Evolutionary conservation across 805 yeast species (phyloP), one percentile per base, ranked within the genome.

Genomic region (Henningerozyma blattae): DNA sequence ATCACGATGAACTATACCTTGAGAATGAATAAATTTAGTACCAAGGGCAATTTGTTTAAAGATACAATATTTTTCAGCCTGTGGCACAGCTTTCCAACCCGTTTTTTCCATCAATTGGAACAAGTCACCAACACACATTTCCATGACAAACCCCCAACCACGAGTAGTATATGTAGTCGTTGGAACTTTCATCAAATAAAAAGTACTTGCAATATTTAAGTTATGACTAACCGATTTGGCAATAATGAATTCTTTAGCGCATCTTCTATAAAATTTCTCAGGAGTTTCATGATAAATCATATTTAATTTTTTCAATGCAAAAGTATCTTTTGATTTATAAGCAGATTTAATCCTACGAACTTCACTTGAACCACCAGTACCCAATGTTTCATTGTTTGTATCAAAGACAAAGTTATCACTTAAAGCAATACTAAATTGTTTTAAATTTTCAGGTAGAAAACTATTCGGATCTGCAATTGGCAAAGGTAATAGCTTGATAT

Each of bases 91-190:
- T 45, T 68, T 72, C 84, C 86, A 80, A 13, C 74, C 76, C 0
- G 74, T 61, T 41, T 67, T 66, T 24, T 65, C 57, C 33, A 78
- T 69, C 31, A 72, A 48, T 36, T 67, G 63, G 46, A 74, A 74
- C 31, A 80, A 54, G 52, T 80, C 91, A 32, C 77, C 77, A 16
- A 70, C 72, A 44, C 84, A 77, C 34, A 57, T 67, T 41, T 77
- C 83, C 66, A 80, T 59, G 3, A 76, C 66, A 51, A 80, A 70
- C 3, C 89, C 91, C 91, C 91, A 81, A 2, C 83, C 78, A 41
- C 86, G 60, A 2, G 70, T 64, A 39, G 77, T 53, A 28, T 55
- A 61, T 5, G 65, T 62, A 15, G 72, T 67, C 1, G 77, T 64
- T 35, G 77, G 80, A 15, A 78, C 62, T 36, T 73, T 66, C 17